phyloP scores from a whole-genome alignment of 768 basidiomycete genomes.

The Galerina marginata region DNA sequence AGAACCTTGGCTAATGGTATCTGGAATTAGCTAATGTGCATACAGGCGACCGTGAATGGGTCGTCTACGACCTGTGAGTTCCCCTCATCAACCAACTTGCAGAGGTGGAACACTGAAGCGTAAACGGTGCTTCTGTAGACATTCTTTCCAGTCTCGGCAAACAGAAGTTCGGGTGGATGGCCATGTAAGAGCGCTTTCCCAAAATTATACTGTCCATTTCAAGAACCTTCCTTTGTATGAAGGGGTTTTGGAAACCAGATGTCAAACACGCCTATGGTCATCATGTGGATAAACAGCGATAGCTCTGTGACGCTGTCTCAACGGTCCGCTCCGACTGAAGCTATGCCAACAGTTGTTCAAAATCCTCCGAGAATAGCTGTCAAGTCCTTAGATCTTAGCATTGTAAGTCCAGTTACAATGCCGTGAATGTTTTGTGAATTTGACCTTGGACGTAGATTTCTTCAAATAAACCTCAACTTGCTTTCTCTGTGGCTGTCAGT shows the following conservation, averaged over 20 bases:
- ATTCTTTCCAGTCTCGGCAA: slow-evolving; percentile 50
- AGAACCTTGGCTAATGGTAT: not conserved
- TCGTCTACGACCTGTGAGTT: slow-evolving; percentile 48
- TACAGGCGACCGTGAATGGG: slow-evolving; percentile 51
- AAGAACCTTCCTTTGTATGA: not conserved
- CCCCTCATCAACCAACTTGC: not conserved
- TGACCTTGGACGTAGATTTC: slow-evolving; percentile 36
- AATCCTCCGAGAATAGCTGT: slow-evolving; percentile 59
- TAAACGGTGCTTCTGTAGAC: slow-evolving; percentile 37
- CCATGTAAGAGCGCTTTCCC: slow-evolving; percentile 46
- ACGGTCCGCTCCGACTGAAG: slow-evolving; percentile 53
- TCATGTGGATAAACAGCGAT: slow-evolving; percentile 72
- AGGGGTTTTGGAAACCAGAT: slow-evolving; percentile 67
- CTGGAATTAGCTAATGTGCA: slow-evolving; percentile 47
- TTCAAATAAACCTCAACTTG: slow-evolving; percentile 49
- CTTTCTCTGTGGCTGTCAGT: slow-evolving; percentile 53
- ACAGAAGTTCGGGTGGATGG: slow-evolving; percentile 60
- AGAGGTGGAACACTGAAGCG: not conserved
- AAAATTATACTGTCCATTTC: not conserved
- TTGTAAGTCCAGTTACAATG: slow-evolving; percentile 34
- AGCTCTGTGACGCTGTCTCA: slow-evolving; percentile 71
- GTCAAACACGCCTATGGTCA: slow-evolving; percentile 68
- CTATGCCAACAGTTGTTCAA: slow-evolving; percentile 60
- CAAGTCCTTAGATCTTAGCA: slow-evolving; percentile 37
- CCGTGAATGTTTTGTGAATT: not conserved